Evolutionary conservation across 768 basidiomycete species (phyloP), one percentile per base, ranked within the genome.

Genomic region (Arthromyces matolae): DNA sequence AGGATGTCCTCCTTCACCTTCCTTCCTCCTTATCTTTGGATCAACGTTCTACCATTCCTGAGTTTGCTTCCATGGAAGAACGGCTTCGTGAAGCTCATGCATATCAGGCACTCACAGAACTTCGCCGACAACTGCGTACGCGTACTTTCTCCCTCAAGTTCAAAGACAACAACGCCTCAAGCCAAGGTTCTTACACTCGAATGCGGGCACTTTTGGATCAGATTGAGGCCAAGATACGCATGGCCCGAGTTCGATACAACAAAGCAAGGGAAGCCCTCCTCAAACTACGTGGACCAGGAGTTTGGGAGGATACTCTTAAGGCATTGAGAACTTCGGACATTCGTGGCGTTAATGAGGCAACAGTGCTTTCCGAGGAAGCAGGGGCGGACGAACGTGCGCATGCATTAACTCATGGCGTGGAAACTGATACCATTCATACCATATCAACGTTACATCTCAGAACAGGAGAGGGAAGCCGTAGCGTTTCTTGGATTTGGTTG

Each of bases 41-140:
- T 16, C 8, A 19, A 18, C 25, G 24, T 8, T 23, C 41, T 4
- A 55, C 51, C 32, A 13, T 36, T 16, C 9, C 34, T 19, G 49
- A 24, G 39, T 19, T 58, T n/a, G 8, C 34, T 12, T 25, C 38
- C 14, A 55, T 53, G 14, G 54, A 59, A 40, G 46, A 46, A n/a
- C 47, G 47, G 3, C 49, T 59, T 8, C 45, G 50, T 9, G 19
- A 39, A 16, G 53, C 52, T 8, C 56, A 59, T 38, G 41, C 47
- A 5, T 27, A 12, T 39, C 45, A 54, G 16, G 49, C 55, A 9
- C 38, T 59, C 0, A 14, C 18, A 3, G 27, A 45, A 8, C 43
- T 59, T 14, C 56, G 50, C 3, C 35, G 42, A 9, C 56, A 50
- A 13, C 45, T 59, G 16, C 35, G 42, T 16, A 42, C 36, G 5